Evolutionary conservation across 371 early-diverging fungal genomes (phyloP).

Genomic region (Lichtheimia ornata): DNA sequence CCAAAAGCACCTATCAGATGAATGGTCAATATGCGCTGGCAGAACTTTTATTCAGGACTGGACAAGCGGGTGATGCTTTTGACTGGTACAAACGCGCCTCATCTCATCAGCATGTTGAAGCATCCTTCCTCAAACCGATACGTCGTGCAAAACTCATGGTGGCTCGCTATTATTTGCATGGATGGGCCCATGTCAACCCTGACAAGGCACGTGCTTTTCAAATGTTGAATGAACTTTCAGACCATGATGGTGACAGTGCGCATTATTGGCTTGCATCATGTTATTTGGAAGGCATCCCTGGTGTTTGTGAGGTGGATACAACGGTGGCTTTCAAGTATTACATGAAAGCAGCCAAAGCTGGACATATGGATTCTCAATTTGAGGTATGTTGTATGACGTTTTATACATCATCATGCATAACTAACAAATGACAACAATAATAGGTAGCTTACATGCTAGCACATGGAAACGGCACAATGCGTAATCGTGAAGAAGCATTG

Average conservation of each 20-base stretch:
- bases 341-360: constrained; percentile 30
- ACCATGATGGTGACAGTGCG: constrained; percentile 16
- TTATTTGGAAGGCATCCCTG: constrained; percentile 43
- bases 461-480: constrained; percentile 53
- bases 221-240: constrained; percentile 23
- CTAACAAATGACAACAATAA: too few species aligned
- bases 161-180: constrained; percentile 40
- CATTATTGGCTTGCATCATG: constrained; percentile 49
- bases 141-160: constrained; percentile 34
- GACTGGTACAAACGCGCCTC: constrained; percentile 50
- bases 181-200: constrained; percentile 29
- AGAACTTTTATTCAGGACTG: constrained; percentile 33
- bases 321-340: constrained; percentile 35
- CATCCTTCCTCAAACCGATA: too few species aligned
- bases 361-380: constrained; percentile 37
- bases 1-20: constrained; percentile 37
- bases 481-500: constrained; percentile 48
- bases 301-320: constrained; percentile 23
- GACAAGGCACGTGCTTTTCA: constrained; percentile 30
- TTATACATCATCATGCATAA: background rate
- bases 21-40: constrained; percentile 49
- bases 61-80: constrained; percentile 29
- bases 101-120: background rate
- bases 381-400: constrained; percentile 28
- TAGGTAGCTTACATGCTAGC: constrained; percentile 52